Conservation (phyloP, 108 stramenopile genomes). For the Phaeodactylum tricornutum region DNA sequence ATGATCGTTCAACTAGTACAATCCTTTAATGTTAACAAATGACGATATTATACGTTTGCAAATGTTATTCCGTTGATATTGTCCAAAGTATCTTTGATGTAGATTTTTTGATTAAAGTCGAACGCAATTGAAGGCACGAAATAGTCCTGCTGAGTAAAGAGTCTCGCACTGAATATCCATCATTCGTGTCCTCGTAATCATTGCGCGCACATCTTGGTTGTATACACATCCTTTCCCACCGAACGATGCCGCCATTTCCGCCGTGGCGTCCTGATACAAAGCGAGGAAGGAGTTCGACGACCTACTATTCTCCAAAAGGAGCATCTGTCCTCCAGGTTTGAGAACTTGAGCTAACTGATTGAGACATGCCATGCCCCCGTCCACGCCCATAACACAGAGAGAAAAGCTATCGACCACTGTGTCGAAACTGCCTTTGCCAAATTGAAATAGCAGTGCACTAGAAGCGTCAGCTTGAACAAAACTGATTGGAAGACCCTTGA, state of each 20-base stretch:
- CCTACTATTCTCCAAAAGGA: constrained; percentile 75
- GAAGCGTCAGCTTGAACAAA: constrained; percentile 77
- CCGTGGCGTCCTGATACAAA: constrained; percentile 72
- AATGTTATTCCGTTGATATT: too few species aligned
- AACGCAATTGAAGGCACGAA: constrained; percentile 78
- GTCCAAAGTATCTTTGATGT: too few species aligned
- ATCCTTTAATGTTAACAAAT: too few species aligned
- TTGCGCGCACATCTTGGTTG: constrained; percentile 68
- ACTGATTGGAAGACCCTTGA: constrained; percentile 15
- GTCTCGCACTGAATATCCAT: constrained; percentile 33
- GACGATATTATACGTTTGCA: too few species aligned
- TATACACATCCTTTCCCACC: constrained; percentile 85
- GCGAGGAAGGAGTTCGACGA: constrained; percentile 62
- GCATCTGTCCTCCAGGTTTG: constrained; percentile 28
- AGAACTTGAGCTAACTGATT: constrained; percentile 48
- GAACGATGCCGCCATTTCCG: constrained; percentile 45
- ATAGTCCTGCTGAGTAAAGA: constrained; percentile 55
- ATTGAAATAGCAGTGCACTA: constrained; percentile 34
- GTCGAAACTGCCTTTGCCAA: constrained; percentile 61
- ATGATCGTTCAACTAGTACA: too few species aligned
- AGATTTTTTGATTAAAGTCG: too few species aligned
- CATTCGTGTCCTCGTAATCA: constrained; percentile 38
- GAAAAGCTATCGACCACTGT: constrained; percentile 81
- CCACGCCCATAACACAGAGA: constrained; percentile 74
- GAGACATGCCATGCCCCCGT: constrained; percentile 51